Base-by-base conservation (phyloP, 192 early-diverging fungal genomes). In the Entophlyctis luteolus region DNA sequence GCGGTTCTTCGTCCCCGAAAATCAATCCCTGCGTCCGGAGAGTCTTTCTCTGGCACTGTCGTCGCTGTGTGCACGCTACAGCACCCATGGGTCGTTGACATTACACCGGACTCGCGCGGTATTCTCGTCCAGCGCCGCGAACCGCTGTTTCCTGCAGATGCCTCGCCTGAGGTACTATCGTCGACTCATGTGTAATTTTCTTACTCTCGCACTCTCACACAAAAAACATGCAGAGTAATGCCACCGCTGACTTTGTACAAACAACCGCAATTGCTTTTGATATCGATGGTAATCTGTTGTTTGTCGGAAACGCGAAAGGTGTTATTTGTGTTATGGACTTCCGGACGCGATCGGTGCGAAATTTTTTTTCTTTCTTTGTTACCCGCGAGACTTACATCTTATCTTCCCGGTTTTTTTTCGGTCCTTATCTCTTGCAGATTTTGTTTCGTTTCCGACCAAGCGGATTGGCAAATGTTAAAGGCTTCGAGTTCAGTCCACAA, bases 1-100 rank as follows among this genome's bases (percentile, higher is more conserved):
- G 91, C 91, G 0, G 84, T 86, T 39, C 79, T 94, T 72, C 90
- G 94, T 68, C 91, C 94, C 16, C 85, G 81, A 55, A n/a, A n/a
- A n/a, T n/a, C n/a, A n/a, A n/a, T n/a, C n/a, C n/a, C n/a, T n/a
- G n/a, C n/a, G n/a, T n/a, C n/a, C n/a, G n/a, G n/a, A n/a, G n/a
- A n/a, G n/a, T n/a, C n/a, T n/a, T n/a, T n/a, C n/a, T n/a, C n/a
- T n/a, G n/a, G n/a, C n/a, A n/a, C n/a, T n/a, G n/a, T n/a, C n/a
- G n/a, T n/a, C n/a, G n/a, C n/a, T n/a, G n/a, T n/a, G n/a, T n/a
- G n/a, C n/a, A n/a, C n/a, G n/a, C n/a, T n/a, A n/a, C n/a, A n/a
- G n/a, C n/a, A n/a, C n/a, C n/a, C n/a, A n/a, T n/a, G n/a, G n/a
- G n/a, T n/a, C n/a, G n/a, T n/a, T n/a, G n/a, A n/a, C n/a, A n/a